Base-by-base conservation (phyloP, 495 filamentous ascomycete genomes). In the Hypomontagnella submonticulosa region DNA sequence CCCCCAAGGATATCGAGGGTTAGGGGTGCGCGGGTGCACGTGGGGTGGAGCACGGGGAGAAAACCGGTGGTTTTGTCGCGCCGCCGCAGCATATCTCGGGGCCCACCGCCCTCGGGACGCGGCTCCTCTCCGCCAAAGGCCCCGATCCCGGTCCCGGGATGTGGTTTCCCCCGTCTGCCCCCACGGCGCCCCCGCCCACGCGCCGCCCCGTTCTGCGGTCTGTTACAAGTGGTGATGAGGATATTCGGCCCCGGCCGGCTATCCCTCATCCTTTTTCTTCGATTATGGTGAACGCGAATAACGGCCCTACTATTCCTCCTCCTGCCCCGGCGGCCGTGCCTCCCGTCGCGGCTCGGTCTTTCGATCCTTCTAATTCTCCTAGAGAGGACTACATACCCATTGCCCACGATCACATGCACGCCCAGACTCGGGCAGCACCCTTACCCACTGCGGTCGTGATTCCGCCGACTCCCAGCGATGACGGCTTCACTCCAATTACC, bases 11-110 rank as follows among this genome's bases (percentile, higher is more conserved):
- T 53, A 64, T 78, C 23, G 78, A 81, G 42, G 71, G 72, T 49
- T 81, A 81, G 71, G 79, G 79, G 71, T 65, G 72, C 78, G 78
- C 74, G 73, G 79, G 79, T 73, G 70, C 75, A 34, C 63, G 69
- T 50, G 71, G 69, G 61, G 23, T 27, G 23, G 20, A 54, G 12
- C 60, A 47, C n/a, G 41, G 52, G 34, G 59, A 33, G 8, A 11
- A 33, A 4, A n/a, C n/a, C n/a, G n/a, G n/a, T n/a, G 15, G 43
- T 7, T 58, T 58, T 10, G 58, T 42, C 27, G n/a, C n/a, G n/a
- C 41, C 58, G 18, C 50, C 57, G 30, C 61, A 62, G 42, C 71
- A 71, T 34, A 63, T 65, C 23, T 67, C 69, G 4, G 65, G 48
- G 11, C 66, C 71, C 18, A 62, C 59, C 27, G 62, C 71, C 8